phyloP scores from a whole-genome alignment of 108 stramenopile genomes.

The Bacterosira constricta region DNA sequence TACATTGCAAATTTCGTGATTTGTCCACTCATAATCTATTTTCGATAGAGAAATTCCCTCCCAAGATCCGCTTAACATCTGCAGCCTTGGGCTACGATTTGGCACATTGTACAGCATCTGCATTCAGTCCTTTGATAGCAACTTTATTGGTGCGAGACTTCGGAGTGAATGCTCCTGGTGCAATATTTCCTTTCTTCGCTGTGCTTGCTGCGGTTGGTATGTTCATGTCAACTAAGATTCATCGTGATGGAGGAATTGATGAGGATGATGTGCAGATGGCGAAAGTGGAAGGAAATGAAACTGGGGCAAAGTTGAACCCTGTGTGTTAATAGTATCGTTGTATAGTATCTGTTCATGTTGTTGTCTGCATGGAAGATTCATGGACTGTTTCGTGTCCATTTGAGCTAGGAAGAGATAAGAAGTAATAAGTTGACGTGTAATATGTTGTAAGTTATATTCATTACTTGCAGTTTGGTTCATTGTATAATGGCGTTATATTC shows the following conservation, averaged over 20 bases:
- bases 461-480: too few species aligned
- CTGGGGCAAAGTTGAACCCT: not conserved
- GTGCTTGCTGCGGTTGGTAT: not conserved
- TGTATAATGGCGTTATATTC: too few species aligned
- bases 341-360: too few species aligned
- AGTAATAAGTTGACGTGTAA: too few species aligned
- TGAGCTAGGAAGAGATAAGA: too few species aligned
- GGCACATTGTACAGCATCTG: slow-evolving; percentile 62
- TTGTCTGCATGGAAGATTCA: too few species aligned
- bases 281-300: not conserved
- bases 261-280: not conserved
- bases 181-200: slow-evolving; percentile 55
- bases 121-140: slow-evolving; percentile 63
- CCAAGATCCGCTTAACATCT: slow-evolving; percentile 56
- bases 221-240: not conserved
- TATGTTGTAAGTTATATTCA: too few species aligned
- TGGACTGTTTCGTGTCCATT: too few species aligned
- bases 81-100: slow-evolving; percentile 70
- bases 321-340: too few species aligned
- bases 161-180: slow-evolving; percentile 53
- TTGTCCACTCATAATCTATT: not conserved
- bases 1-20: too few species aligned
- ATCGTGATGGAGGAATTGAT: not conserved
- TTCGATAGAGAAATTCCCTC: slow-evolving; percentile 54
- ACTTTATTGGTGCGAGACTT: slow-evolving; percentile 53